Evolutionary conservation across 2,329 filamentous ascomycete genomes (phyloP).

Genomic region (Cercospora nicotianae): DNA sequence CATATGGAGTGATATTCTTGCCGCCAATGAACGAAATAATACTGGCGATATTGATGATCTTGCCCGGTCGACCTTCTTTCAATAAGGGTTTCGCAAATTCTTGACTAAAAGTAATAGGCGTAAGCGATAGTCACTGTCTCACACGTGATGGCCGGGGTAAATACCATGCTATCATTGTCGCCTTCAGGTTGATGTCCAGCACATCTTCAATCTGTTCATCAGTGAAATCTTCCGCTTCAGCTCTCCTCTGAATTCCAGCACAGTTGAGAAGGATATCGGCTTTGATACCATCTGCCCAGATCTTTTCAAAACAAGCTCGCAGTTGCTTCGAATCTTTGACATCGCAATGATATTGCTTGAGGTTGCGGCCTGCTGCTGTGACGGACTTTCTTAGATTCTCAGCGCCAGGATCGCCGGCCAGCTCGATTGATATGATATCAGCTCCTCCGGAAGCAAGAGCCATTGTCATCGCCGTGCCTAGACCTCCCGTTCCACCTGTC

Average conservation of each 20-base stretch:
- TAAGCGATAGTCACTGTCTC: too few species aligned
- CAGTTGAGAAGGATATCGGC: constrained; percentile 36
- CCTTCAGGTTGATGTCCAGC: constrained; percentile 33
- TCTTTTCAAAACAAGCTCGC: constrained; percentile 21
- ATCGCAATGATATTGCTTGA: constrained; percentile 24
- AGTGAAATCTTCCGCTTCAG: constrained; percentile 33
- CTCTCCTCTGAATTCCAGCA: constrained; percentile 34
- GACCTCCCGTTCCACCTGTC: constrained; percentile 27
- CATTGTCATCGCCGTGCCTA: constrained; percentile 41
- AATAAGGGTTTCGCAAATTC: constrained; percentile 31
- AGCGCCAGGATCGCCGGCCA: constrained; percentile 20
- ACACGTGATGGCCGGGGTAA: too few species aligned
- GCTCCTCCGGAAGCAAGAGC: constrained; percentile 28
- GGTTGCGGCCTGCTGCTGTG: constrained; percentile 14
- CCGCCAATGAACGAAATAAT: constrained; percentile 33
- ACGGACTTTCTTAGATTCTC: constrained; percentile 15
- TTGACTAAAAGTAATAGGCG: constrained; percentile 8
- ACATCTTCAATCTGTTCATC: constrained; percentile 35
- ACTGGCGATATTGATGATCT: constrained; percentile 34
- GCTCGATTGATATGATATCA: constrained; percentile 36
- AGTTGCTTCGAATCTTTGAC: constrained; percentile 19
- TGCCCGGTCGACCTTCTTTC: constrained; percentile 26
- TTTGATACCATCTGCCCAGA: constrained; percentile 30
- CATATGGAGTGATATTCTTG: constrained; percentile 81
- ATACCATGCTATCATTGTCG: constrained; percentile 21